phyloP scores from a whole-genome alignment of 2,329 filamentous ascomycete species.

The Pestalotiopsis sp. region DNA sequence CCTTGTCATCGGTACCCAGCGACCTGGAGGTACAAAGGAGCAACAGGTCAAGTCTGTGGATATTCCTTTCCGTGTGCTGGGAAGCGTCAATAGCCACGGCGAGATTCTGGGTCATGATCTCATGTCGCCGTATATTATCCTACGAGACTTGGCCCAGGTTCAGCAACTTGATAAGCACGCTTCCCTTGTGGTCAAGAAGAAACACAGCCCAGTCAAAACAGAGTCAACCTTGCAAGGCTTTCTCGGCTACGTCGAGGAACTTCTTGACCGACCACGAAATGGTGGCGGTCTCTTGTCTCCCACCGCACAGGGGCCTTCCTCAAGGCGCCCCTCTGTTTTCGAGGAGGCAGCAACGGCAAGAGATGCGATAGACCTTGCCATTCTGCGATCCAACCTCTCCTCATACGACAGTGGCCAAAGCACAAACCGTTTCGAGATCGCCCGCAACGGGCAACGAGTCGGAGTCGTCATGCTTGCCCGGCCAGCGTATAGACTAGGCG shows the following conservation, averaged over 20 bases:
- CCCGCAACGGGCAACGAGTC: constrained; percentile 87
- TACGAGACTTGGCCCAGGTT: constrained; percentile 79
- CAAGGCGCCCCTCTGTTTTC: constrained; percentile 56
- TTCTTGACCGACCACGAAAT: constrained; percentile 63
- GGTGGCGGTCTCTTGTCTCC: constrained; percentile 72
- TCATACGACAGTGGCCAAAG: constrained; percentile 68
- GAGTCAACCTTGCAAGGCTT: constrained; percentile 65
- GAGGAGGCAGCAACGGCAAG: constrained; percentile 68
- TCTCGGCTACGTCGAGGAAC: constrained; percentile 74
- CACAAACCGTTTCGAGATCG: constrained; percentile 93
- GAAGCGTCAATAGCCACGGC: constrained; percentile 86
- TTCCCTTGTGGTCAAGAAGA: constrained; percentile 23
- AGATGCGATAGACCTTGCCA: constrained; percentile 89
- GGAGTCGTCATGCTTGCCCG: constrained; percentile 88
- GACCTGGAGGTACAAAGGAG: constrained; percentile 75
- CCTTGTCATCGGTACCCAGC: constrained; percentile 87
- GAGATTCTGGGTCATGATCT: constrained; percentile 91
- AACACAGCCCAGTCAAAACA: constrained; percentile 29
- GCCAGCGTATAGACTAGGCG: constrained; percentile 86
- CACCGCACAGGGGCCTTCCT: constrained; percentile 59
- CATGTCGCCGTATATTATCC: constrained; percentile 89
- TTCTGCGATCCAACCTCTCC: constrained; percentile 77
- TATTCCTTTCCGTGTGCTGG: constrained; percentile 88
- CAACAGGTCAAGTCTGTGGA: constrained; percentile 90
- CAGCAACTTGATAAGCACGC: constrained; percentile 48